Percentiles rank a stretch among this genome's conserved stretches.
phyloP scores from a whole-genome alignment of 495 filamentous ascomycete genomes.

The Talaromyces thailandensis region DNA sequence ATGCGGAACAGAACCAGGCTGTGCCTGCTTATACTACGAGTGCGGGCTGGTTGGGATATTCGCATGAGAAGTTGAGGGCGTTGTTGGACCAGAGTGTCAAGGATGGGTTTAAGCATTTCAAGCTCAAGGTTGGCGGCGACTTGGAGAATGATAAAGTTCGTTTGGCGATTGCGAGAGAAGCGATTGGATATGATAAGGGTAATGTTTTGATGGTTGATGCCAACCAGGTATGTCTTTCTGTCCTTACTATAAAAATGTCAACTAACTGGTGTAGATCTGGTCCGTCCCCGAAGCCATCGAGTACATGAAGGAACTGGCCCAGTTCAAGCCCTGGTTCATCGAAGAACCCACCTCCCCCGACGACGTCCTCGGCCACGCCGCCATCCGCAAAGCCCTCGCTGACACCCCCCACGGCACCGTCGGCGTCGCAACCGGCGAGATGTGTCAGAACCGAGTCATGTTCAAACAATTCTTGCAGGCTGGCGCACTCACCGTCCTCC shows the following conservation, averaged over 20 bases:
- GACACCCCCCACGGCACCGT: conserved; percentile 54
- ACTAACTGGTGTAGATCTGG: conserved; percentile 53
- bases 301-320: conserved; percentile 73
- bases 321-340: conserved; percentile 94
- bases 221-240: conserved; percentile 54
- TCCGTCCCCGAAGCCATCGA: conserved; percentile 83
- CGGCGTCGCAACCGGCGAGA: conserved; percentile 88
- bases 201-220: conserved; percentile 94
- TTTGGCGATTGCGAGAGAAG: conserved; percentile 64
- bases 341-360: conserved; percentile 95
- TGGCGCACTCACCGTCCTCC: conserved; percentile 77
- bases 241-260: neutral
- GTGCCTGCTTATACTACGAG: conserved; percentile 88
- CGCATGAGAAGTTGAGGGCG: conserved; percentile 69
- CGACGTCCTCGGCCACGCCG: conserved; percentile 82
- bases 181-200: conserved; percentile 78
- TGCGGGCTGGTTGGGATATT: conserved; percentile 93
- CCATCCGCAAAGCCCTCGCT: conserved; percentile 68
- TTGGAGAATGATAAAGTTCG: conserved; percentile 62
- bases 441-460: conserved; percentile 92
- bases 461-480: conserved; percentile 85
- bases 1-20: conserved; percentile 60
- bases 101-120: conserved; percentile 81
- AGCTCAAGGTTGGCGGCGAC: conserved; percentile 76
- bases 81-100: conserved; percentile 62